Conservation (phyloP, 345 rosid species). For the Erucastrum elatum region DNA sequence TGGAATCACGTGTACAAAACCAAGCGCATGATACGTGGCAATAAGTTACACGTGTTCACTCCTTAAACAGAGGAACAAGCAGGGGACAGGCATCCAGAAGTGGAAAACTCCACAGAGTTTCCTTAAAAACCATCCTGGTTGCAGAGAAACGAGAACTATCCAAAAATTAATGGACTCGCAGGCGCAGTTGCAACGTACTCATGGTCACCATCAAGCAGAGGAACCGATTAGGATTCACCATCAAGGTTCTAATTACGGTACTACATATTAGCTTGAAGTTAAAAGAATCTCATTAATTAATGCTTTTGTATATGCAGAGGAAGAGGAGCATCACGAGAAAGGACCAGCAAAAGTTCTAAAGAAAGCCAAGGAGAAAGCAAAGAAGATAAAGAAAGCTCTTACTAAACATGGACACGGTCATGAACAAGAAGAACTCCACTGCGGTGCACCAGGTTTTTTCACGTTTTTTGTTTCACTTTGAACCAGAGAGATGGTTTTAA, state of each 20-base stretch:
- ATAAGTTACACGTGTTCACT: not conserved
- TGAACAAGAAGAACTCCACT: slow-evolving; percentile 45
- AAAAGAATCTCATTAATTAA: not conserved
- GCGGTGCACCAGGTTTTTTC: slow-evolving; percentile 29
- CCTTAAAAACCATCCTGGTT: too few species aligned
- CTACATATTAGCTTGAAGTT: not conserved
- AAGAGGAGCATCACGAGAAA: slow-evolving; percentile 50
- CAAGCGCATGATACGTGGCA: slow-evolving; percentile 39
- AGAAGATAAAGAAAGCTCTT: slow-evolving; percentile 67
- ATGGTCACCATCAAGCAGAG: slow-evolving; percentile 37
- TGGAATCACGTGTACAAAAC: slow-evolving; percentile 41
- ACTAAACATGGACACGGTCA: slow-evolving; percentile 47
- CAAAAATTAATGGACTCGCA: slow-evolving; percentile 47
- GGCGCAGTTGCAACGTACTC: slow-evolving; percentile 38
- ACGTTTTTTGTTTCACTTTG: not conserved
- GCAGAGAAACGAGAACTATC: not conserved
- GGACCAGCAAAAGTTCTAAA: slow-evolving; percentile 57
- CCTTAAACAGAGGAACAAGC: not conserved
- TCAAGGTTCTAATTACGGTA: slow-evolving; percentile 25
- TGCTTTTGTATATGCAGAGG: slow-evolving; percentile 35
- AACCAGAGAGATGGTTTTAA: not conserved
- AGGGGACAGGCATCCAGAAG: too few species aligned
- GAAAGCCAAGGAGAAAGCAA: slow-evolving; percentile 81
- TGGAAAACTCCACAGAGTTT: too few species aligned
- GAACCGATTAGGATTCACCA: slow-evolving; percentile 38